phyloP scores from a whole-genome alignment of 768 basidiomycete species.

The Boletus eberwhitei region DNA sequence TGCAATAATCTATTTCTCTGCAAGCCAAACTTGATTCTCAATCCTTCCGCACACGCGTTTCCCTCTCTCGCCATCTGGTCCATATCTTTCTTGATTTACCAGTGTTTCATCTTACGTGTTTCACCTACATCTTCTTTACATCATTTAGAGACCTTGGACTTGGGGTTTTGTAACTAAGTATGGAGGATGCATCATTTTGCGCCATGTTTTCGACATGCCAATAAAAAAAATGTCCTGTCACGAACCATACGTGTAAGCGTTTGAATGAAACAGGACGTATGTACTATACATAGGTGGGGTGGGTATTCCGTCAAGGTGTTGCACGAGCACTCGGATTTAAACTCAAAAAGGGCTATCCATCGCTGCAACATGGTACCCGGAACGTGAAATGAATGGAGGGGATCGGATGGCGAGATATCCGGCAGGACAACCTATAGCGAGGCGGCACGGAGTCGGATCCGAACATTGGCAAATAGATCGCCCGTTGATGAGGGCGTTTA shows the following conservation, averaged over 20 bases:
- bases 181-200: background rate
- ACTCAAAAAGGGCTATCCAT: too few relatives aligned
- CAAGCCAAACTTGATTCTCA: too few relatives aligned
- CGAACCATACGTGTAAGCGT: background rate
- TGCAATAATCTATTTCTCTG: background rate
- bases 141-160: background rate
- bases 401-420: too few relatives aligned
- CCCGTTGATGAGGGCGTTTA: too few relatives aligned
- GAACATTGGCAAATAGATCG: too few relatives aligned
- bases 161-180: background rate
- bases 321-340: background rate
- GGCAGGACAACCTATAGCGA: too few relatives aligned
- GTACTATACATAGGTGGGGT: too few relatives aligned
- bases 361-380: too few relatives aligned
- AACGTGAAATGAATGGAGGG: too few relatives aligned
- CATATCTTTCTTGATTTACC: background rate
- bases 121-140: background rate
- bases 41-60: background rate
- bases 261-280: too few relatives aligned
- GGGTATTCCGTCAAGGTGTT: too few relatives aligned
- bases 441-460: too few relatives aligned
- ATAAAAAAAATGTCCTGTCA: background rate
- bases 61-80: background rate
- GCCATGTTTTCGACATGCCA: background rate
- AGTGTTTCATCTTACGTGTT: background rate